Evolutionary conservation across 169 alveolate species (phyloP).

Genomic region (Cryptosporidium viatorum): DNA sequence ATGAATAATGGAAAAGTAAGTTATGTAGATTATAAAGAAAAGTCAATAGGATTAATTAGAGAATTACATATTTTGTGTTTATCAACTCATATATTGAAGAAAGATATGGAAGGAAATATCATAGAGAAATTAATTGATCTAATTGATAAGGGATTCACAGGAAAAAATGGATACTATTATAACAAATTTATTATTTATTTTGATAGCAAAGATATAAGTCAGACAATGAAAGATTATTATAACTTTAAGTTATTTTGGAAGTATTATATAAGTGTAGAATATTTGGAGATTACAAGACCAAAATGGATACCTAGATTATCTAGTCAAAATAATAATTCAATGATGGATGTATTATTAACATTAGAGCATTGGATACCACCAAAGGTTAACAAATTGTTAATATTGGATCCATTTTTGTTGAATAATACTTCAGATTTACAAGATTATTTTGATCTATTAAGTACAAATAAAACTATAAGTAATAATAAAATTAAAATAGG

Average conservation of each 20-base stretch:
- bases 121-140: slow-evolving; percentile 11
- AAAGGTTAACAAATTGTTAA: background rate
- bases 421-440: background rate
- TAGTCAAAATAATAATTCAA: background rate
- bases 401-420: slow-evolving; percentile 54
- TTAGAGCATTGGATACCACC: slow-evolving; percentile 38
- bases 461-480: background rate
- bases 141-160: slow-evolving; percentile 38
- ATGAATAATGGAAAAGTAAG: background rate
- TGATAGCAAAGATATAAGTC: slow-evolving; percentile 31
- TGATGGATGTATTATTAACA: slow-evolving; percentile 21
- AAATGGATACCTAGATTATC: slow-evolving; percentile 58
- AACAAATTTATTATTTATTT: slow-evolving; percentile 36
- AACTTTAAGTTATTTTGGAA: slow-evolving; percentile 26
- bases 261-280: slow-evolving; percentile 16
- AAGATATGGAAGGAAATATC: slow-evolving; percentile 8
- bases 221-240: slow-evolving; percentile 16
- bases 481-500: background rate
- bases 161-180: background rate
- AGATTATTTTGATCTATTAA: background rate
- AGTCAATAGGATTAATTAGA: background rate
- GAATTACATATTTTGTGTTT: slow-evolving; percentile 8
- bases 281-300: slow-evolving; percentile 39
- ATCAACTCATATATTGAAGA: background rate
- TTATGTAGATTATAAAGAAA: background rate